phyloP scores from a whole-genome alignment of 768 basidiomycete species.

The Hydnomerulius pinastri region DNA sequence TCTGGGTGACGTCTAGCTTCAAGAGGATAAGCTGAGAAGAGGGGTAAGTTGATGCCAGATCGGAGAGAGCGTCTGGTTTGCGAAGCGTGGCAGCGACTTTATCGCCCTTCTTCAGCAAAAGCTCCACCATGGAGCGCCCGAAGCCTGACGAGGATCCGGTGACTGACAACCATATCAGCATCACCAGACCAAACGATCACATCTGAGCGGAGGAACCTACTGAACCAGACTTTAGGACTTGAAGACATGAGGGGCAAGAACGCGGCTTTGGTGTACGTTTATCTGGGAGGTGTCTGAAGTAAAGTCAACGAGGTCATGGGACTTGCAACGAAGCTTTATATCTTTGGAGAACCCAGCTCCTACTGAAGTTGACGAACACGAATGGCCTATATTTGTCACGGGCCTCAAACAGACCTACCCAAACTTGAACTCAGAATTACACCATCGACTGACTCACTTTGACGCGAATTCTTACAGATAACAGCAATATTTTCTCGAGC shows the following conservation, averaged over 20 bases:
- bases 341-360: too few relatives aligned
- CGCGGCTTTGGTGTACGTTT: too few relatives aligned
- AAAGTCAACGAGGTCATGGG: too few relatives aligned
- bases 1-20: constrained; percentile 34
- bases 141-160: constrained; percentile 44
- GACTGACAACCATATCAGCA: not conserved
- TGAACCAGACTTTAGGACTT: not conserved
- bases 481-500: too few relatives aligned
- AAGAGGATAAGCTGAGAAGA: constrained; percentile 29
- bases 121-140: constrained; percentile 35
- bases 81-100: constrained; percentile 46
- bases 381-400: too few relatives aligned
- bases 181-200: not conserved
- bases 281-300: too few relatives aligned
- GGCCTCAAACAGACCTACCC: too few relatives aligned
- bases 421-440: too few relatives aligned
- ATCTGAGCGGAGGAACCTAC: not conserved
- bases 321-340: too few relatives aligned
- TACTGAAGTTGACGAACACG: too few relatives aligned
- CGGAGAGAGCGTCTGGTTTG: constrained; percentile 33
- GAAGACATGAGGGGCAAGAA: not conserved
- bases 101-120: constrained; percentile 36
- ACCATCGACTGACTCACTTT: too few relatives aligned
- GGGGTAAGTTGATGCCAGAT: constrained; percentile 25
- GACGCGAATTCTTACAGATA: too few relatives aligned